Percentiles rank a stretch among this genome's conserved stretches.
Evolutionary conservation across 1,284 basidiomycete species (phyloP).

Genomic region (Ustilago lituana): DNA sequence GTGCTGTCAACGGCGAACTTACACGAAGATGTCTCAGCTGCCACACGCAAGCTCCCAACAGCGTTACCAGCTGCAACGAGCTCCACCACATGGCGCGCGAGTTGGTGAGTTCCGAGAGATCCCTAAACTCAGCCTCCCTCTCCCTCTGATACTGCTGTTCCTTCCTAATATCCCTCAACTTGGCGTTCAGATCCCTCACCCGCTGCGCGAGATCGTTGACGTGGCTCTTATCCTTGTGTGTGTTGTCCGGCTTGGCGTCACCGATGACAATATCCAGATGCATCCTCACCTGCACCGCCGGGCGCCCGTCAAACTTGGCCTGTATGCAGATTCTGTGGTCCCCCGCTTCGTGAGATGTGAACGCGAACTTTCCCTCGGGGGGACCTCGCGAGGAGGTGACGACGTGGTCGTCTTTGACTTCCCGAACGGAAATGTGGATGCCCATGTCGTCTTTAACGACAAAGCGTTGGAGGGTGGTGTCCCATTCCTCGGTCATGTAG

Average conservation of each 20-base stretch:
- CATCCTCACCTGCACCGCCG: slow-evolving; percentile 87
- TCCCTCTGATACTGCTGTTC: slow-evolving; percentile 99
- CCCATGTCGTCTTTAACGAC: slow-evolving; percentile 80
- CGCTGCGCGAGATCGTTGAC: slow-evolving; percentile 85
- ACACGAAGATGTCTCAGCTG: slow-evolving; percentile 84
- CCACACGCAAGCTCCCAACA: slow-evolving; percentile 88
- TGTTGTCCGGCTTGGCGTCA: slow-evolving; percentile 77
- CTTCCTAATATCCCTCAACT: slow-evolving; percentile 87
- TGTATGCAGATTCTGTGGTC: slow-evolving; percentile 96
- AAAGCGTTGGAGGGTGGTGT: slow-evolving; percentile 78
- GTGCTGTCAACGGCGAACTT: too few relatives aligned
- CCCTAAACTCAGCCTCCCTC: slow-evolving; percentile 84
- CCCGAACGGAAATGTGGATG: slow-evolving; percentile 82
- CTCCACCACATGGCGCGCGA: slow-evolving; percentile 91
- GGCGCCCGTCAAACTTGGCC: slow-evolving; percentile 72
- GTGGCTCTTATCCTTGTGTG: slow-evolving; percentile 70
- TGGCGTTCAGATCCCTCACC: slow-evolving; percentile 89
- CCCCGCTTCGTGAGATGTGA: slow-evolving; percentile 93
- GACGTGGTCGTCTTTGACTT: slow-evolving; percentile 54
- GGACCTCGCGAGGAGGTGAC: slow-evolving; percentile 85
- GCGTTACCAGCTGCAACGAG: slow-evolving; percentile 82
- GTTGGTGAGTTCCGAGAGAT: slow-evolving; percentile 89
- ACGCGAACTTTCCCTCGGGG: slow-evolving; percentile 90
- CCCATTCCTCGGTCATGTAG: slow-evolving; percentile 83
- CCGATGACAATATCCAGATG: slow-evolving; percentile 94